Conservation (phyloP, 148 eudicot genomes). For the Nepenthes mirabilis region DNA sequence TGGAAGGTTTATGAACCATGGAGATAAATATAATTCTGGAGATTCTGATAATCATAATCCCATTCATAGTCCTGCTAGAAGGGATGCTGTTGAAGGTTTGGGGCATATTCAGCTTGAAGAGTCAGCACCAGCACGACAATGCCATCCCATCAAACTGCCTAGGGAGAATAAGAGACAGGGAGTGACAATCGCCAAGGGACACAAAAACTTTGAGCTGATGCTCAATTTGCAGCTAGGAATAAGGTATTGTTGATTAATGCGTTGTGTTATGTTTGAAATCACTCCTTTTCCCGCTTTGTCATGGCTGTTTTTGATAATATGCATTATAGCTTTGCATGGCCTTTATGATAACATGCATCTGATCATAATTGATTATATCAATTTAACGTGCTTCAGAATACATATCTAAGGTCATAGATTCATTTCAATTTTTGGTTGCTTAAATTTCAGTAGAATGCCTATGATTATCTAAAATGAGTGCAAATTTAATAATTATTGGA, state of each 20-base stretch:
- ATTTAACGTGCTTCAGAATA: no score
- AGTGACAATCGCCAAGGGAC: constrained; percentile 59
- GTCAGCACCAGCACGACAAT: constrained; percentile 8
- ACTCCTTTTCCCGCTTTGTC: neutral
- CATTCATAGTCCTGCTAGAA: constrained; percentile 7
- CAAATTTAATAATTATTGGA: no score
- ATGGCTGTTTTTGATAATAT: neutral
- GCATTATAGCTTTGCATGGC: no score
- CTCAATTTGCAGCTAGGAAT: constrained; percentile 91
- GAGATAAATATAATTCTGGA: constrained; percentile 10
- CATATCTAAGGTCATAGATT: no score
- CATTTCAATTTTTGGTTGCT: no score
- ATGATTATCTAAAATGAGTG: no score
- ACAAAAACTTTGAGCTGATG: constrained; percentile 87
- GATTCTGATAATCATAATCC: constrained; percentile 17
- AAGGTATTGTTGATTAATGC: constrained; percentile 30
- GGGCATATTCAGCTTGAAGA: constrained; percentile 17
- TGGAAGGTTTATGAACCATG: constrained; percentile 24
- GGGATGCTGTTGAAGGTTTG: constrained; percentile 13
- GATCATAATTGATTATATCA: no score
- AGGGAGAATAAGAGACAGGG: constrained; percentile 44
- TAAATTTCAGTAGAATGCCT: no score
- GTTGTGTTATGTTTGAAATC: neutral
- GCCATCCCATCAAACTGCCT: constrained; percentile 25
- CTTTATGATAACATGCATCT: no score